Evolutionary conservation across 805 yeast species (phyloP).

Genomic region (Debaryomyces castellii): DNA sequence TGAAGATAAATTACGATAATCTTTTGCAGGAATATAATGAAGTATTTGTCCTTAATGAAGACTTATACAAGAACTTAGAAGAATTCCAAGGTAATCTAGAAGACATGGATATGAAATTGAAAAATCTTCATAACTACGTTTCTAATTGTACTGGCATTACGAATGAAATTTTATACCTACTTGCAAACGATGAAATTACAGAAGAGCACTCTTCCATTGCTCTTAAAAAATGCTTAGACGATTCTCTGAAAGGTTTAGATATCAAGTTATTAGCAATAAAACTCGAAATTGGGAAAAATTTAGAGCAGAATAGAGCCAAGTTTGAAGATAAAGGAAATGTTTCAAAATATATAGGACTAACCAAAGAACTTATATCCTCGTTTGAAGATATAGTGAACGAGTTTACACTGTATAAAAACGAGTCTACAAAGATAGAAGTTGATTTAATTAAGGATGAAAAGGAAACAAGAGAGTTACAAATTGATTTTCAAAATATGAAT

Average conservation of each 20-base stretch:
- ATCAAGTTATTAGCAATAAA: slow-evolving; percentile 21
- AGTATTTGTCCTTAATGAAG: slow-evolving; percentile 35
- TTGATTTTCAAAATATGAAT: not conserved
- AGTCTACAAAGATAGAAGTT: slow-evolving; percentile 18
- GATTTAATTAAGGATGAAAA: slow-evolving; percentile 22
- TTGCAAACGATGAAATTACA: slow-evolving; percentile 17
- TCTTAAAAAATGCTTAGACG: slow-evolving; percentile 14
- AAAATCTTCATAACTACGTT: slow-evolving; percentile 10
- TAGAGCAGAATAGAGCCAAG: slow-evolving; percentile 2
- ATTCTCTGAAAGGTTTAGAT: slow-evolving; percentile 17
- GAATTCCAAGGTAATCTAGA: slow-evolving; percentile 30
- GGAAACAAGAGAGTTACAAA: slow-evolving; percentile 19
- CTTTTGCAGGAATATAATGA: slow-evolving; percentile 32
- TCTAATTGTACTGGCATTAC: slow-evolving; percentile 14
- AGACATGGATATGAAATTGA: slow-evolving; percentile 23
- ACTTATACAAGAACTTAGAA: slow-evolving; percentile 36
- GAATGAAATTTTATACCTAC: slow-evolving; percentile 17
- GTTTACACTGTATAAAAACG: slow-evolving; percentile 17
- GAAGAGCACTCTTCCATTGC: slow-evolving; percentile 16
- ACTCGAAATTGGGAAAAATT: slow-evolving; percentile 16
- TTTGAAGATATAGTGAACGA: slow-evolving; percentile 23
- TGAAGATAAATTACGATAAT: slow-evolving; percentile 19
- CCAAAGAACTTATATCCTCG: slow-evolving; percentile 17
- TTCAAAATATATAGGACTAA: slow-evolving; percentile 12
- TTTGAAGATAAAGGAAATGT: slow-evolving; percentile 5